phyloP scores from a whole-genome alignment of 805 yeast species.

The Wickerhamomyces pijperi region DNA sequence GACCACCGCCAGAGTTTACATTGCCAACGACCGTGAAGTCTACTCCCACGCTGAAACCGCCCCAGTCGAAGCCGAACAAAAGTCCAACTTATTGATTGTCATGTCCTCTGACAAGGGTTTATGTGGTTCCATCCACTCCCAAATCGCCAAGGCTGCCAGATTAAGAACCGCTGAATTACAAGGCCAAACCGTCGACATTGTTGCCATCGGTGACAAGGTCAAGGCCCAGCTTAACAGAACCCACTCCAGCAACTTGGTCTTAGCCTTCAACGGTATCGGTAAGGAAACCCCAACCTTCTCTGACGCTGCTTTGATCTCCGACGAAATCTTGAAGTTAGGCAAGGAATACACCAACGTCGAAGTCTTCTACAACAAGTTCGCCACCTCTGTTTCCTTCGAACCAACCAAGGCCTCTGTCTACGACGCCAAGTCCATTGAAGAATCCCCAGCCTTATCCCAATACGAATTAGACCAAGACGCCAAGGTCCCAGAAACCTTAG shows the following conservation, averaged over 20 bases:
- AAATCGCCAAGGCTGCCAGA: slow-evolving; percentile 83
- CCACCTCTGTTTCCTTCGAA: slow-evolving; percentile 82
- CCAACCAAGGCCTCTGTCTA: slow-evolving; percentile 61
- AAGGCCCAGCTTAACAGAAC: slow-evolving; percentile 85
- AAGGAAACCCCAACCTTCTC: slow-evolving; percentile 91
- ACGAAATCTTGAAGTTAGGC: slow-evolving; percentile 58
- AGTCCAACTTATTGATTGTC: slow-evolving; percentile 72
- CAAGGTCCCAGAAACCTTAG: slow-evolving; percentile 55
- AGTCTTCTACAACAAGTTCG: slow-evolving; percentile 79
- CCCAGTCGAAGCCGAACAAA: slow-evolving; percentile 33
- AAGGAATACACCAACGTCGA: slow-evolving; percentile 61
- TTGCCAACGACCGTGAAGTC: slow-evolving; percentile 69
- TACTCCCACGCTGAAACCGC: slow-evolving; percentile 74
- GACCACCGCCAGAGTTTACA: slow-evolving; percentile 77
- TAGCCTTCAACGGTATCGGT: slow-evolving; percentile 86
- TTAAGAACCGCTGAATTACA: slow-evolving; percentile 40
- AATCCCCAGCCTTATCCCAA: slow-evolving; percentile 75
- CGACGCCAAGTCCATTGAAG: slow-evolving; percentile 61
- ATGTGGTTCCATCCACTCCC: slow-evolving; percentile 97
- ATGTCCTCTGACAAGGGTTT: slow-evolving; percentile 96
- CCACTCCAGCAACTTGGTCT: slow-evolving; percentile 51
- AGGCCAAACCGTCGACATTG: slow-evolving; percentile 57
- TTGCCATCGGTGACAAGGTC: slow-evolving; percentile 89
- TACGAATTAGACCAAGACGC: slow-evolving; percentile 70
- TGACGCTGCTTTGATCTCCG: slow-evolving; percentile 84